phyloP scores from a whole-genome alignment of 495 filamentous ascomycete genomes.

The Penicillium crystallinum region DNA sequence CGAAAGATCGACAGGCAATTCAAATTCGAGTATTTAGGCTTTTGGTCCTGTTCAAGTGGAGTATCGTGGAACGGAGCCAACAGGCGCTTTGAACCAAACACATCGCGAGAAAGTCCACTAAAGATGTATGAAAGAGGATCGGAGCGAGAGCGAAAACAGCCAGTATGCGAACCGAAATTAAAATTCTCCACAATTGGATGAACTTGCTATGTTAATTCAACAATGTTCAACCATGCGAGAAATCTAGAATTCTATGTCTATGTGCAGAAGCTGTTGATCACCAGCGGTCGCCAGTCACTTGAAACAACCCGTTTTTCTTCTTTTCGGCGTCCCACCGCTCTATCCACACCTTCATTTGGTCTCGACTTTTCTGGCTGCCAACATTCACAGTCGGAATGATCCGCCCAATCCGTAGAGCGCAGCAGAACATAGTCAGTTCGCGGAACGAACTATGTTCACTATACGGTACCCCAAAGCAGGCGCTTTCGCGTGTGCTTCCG shows the following conservation, averaged over 20 bases:
- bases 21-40: neutral
- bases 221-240: neutral
- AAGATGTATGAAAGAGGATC: neutral
- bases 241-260: neutral
- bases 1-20: neutral
- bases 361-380: constrained; percentile 61
- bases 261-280: constrained; percentile 6
- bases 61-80: neutral
- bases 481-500: constrained; percentile 68
- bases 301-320: constrained; percentile 69
- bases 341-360: constrained; percentile 86
- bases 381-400: constrained; percentile 95
- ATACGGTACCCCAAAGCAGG: constrained; percentile 89
- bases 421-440: constrained; percentile 90
- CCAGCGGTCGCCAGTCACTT: constrained; percentile 23
- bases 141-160: neutral
- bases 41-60: neutral
- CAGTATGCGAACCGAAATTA: neutral
- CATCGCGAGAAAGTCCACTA: neutral
- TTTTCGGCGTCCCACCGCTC: constrained; percentile 85
- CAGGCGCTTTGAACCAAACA: neutral
- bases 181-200: neutral
- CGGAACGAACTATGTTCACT: constrained; percentile 92
- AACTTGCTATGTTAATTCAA: neutral
- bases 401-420: constrained; percentile 76